phyloP scores from a whole-genome alignment of 176 grass and related monocot species.

The Puya raimondii region DNA sequence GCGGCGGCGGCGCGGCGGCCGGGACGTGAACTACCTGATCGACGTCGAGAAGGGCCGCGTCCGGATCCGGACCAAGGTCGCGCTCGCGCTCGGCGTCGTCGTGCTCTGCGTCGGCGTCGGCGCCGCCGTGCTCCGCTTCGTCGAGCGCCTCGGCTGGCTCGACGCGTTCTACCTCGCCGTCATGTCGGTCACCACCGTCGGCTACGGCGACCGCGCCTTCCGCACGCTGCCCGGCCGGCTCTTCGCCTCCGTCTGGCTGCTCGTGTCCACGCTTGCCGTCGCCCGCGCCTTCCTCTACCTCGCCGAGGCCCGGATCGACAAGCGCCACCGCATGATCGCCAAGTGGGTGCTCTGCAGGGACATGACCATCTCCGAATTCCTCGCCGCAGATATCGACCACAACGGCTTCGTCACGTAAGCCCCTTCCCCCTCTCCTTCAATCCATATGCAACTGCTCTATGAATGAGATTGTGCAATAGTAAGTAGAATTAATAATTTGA shows the following conservation, averaged over 20 bases:
- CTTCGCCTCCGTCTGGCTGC: conserved; percentile 75
- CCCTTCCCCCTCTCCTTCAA: neutral
- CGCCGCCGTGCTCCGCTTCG: conserved; percentile 50
- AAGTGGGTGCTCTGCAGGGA: conserved; percentile 79
- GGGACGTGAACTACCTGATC: conserved; percentile 57
- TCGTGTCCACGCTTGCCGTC: conserved; percentile 78
- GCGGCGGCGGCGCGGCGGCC: conserved; percentile 32
- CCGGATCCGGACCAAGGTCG: conserved; percentile 81
- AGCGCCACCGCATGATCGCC: conserved; percentile 74
- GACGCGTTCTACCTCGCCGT: conserved; percentile 78
- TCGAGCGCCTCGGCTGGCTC: conserved; percentile 62
- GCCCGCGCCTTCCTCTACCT: conserved; percentile 84
- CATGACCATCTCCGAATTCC: conserved; percentile 83
- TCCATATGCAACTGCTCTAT: conserved; percentile 3
- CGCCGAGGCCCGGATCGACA: conserved; percentile 91
- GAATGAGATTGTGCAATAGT: neutral
- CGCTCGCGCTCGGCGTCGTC: conserved; percentile 49
- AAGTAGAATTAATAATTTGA: too few relatives aligned
- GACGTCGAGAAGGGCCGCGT: conserved; percentile 92
- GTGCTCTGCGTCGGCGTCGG: conserved; percentile 63
- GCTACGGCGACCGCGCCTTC: conserved; percentile 75
- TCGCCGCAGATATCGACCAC: conserved; percentile 78
- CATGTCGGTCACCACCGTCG: conserved; percentile 90
- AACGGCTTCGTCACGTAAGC: conserved; percentile 97
- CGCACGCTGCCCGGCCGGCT: conserved; percentile 48